Evolutionary conservation across 1,139 yeast genomes (phyloP).

Genomic region (Yamadazyma triangularis): DNA sequence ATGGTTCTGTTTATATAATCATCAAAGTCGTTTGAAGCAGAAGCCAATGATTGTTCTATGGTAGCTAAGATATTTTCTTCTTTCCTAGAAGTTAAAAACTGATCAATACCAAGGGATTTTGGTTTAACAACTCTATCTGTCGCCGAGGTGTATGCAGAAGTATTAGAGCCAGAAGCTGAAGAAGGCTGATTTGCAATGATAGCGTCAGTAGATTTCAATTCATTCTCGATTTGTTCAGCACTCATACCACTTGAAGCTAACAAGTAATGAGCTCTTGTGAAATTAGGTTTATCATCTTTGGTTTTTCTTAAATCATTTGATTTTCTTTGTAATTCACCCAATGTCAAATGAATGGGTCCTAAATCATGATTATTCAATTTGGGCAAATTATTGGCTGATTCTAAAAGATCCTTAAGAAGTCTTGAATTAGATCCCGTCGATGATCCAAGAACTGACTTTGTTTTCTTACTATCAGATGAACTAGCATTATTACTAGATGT

Average conservation of each 20-base stretch:
- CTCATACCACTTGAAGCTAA: constrained; percentile 88
- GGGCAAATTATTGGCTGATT: constrained; percentile 69
- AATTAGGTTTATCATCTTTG: constrained; percentile 35
- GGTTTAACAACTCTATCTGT: constrained; percentile 10
- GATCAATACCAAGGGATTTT: constrained; percentile 40
- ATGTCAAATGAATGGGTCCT: constrained; percentile 71
- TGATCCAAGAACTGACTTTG: neutral
- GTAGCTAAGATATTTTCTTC: constrained; percentile 81
- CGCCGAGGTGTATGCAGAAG: neutral
- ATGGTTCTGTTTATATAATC: constrained; percentile 67
- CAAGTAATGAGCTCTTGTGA: constrained; percentile 85
- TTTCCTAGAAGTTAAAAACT: constrained; percentile 60
- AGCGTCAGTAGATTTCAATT: constrained; percentile 48
- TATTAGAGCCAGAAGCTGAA: neutral
- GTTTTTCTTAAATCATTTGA: constrained; percentile 57
- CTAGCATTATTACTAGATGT: too few species aligned
- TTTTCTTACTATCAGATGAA: neutral
- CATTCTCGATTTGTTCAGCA: constrained; percentile 79
- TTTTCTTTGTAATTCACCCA: constrained; percentile 71
- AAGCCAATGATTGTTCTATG: constrained; percentile 72
- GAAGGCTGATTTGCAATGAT: too few species aligned
- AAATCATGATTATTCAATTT: constrained; percentile 53
- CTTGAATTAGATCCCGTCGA: constrained; percentile 4
- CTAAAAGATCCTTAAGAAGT: constrained; percentile 57
- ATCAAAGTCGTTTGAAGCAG: constrained; percentile 84